phyloP scores from a whole-genome alignment of 2,329 filamentous ascomycete species.

The Fusarium praegraminearum region DNA sequence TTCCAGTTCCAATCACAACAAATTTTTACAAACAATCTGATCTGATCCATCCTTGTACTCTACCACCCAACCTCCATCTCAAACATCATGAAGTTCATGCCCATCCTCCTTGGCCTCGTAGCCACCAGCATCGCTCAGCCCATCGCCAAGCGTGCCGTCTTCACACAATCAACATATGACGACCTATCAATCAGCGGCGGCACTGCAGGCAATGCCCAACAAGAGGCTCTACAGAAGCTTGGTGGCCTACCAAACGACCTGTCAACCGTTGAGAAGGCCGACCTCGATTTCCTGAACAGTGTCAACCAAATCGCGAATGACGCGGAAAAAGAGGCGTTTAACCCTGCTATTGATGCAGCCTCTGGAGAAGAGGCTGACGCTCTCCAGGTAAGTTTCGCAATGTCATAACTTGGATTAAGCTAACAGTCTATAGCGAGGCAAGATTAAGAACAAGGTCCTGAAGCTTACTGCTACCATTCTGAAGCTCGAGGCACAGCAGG shows the following conservation, averaged over 20 bases:
- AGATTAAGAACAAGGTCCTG: conserved; percentile 71
- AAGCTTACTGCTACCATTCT: conserved; percentile 67
- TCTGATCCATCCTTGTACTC: neutral
- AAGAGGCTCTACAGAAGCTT: conserved; percentile 58
- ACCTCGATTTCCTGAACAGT: conserved; percentile 62
- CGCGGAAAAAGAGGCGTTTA: conserved; percentile 66
- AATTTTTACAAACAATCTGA: neutral
- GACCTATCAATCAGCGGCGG: conserved; percentile 62
- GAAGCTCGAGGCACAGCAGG: conserved; percentile 62
- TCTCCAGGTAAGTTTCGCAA: conserved; percentile 54
- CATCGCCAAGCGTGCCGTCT: conserved; percentile 48
- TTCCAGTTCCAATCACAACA: neutral
- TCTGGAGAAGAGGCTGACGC: conserved; percentile 60
- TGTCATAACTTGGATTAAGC: rapidly evolving
- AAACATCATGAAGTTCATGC: conserved; percentile 52
- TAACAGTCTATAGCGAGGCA: conserved; percentile 57
- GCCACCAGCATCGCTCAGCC: conserved; percentile 49
- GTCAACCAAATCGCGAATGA: conserved; percentile 66
- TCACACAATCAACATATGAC: conserved; percentile 55
- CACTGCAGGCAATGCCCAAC: conserved; percentile 58
- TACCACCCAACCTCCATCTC: neutral
- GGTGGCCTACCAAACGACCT: conserved; percentile 55
- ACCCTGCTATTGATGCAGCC: conserved; percentile 63
- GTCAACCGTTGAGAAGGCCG: conserved; percentile 58
- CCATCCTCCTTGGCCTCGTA: conserved; percentile 46